Percentiles rank a stretch among this genome's conserved stretches.
These are phyloP conservation scores for Adansonia gregorii DNA, from an alignment of 441 rosid species.

Conservation along the genomic window DNA sequence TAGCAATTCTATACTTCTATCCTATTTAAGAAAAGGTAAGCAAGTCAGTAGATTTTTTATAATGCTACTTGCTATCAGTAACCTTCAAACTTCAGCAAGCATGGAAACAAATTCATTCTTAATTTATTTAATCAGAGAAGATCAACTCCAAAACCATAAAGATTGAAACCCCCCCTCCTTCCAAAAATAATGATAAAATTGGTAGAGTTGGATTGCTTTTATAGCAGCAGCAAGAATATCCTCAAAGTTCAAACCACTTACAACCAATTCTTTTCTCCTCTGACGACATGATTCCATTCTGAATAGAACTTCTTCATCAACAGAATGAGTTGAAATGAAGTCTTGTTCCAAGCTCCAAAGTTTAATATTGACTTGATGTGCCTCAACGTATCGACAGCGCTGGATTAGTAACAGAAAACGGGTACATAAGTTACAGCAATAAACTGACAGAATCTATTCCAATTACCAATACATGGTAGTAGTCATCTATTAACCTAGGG, in stretches of 20 bases:
- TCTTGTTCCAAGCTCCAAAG: constrained; percentile 70
- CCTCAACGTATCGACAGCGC: constrained; percentile 87
- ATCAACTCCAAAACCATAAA: neutral
- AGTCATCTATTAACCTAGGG: neutral
- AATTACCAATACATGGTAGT: neutral
- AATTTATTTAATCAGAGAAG: neutral
- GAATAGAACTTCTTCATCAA: constrained; percentile 50
- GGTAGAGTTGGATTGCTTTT: neutral
- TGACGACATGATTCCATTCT: constrained; percentile 63
- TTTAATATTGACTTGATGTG: constrained; percentile 66
- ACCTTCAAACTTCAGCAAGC: neutral
- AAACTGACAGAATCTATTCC: neutral
- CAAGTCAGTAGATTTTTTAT: constrained; percentile 11
- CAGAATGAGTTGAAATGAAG: constrained; percentile 45
- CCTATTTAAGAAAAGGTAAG: constrained; percentile 49
- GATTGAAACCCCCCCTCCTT: too few relatives aligned
- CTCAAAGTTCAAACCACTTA: constrained; percentile 49
- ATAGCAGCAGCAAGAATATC: constrained; percentile 14
- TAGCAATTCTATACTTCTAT: constrained; percentile 60
- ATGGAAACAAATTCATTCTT: neutral
- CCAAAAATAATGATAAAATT: neutral
- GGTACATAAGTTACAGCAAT: constrained; percentile 28
- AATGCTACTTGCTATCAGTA: neutral
- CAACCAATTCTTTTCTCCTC: constrained; percentile 72
- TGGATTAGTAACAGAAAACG: constrained; percentile 41